phyloP scores from a whole-genome alignment of 1,139 yeast genomes.

The Geotrichum reessii region DNA sequence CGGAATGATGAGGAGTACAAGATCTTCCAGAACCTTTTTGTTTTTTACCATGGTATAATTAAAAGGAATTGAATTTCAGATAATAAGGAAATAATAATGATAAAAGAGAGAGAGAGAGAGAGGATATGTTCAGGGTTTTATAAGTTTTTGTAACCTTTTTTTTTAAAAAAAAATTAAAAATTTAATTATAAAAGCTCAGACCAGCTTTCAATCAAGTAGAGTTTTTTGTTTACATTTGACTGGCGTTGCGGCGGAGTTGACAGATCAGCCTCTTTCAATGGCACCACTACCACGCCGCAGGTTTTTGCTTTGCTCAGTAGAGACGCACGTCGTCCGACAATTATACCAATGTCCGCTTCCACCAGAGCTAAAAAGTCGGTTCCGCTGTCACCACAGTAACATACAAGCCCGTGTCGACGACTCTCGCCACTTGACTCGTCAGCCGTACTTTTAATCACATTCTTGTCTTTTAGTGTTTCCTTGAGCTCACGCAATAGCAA shows the following conservation, averaged over 20 bases:
- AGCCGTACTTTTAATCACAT: not conserved
- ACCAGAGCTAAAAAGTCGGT: conserved; percentile 56
- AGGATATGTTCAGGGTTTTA: not conserved
- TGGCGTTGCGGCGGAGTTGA: not conserved
- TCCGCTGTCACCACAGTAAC: conserved; percentile 62
- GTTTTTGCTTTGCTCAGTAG: not conserved
- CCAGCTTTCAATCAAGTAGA: not conserved
- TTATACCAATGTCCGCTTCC: conserved; percentile 47
- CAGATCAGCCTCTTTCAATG: not conserved
- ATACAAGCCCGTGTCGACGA: conserved; percentile 22
- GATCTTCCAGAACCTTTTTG: not conserved
- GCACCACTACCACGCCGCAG: not conserved
- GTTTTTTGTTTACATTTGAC: not conserved
- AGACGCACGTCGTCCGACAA: conserved; percentile 32
- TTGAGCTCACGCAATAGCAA: conserved; percentile 26
- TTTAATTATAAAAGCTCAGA: not conserved
- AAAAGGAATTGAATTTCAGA: not conserved
- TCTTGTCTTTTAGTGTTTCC: not conserved
- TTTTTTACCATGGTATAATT: not conserved
- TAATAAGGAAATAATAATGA: not conserved
- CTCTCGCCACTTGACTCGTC: conserved; percentile 12
- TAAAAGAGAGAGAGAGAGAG: not conserved
- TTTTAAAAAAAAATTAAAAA: too few relatives aligned
- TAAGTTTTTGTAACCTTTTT: not conserved
- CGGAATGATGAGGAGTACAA: not conserved